phyloP scores from a whole-genome alignment of 345 rosid genomes.

The Arabidopsis arenosa region DNA sequence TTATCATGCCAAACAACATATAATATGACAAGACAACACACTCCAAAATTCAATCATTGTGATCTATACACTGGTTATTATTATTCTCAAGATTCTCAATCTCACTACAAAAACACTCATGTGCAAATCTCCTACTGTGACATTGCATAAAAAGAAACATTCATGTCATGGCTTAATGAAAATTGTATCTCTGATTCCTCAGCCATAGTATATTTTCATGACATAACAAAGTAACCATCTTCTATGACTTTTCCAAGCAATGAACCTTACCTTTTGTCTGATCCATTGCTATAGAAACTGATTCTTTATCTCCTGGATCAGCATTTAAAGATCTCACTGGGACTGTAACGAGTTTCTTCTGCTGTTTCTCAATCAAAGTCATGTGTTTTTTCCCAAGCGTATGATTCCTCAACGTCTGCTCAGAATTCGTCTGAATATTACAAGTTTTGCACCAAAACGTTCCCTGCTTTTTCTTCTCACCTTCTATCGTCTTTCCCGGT shows the following conservation, averaged over 20 bases:
- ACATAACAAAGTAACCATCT: background rate
- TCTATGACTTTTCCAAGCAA: background rate
- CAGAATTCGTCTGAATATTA: conserved; percentile 44
- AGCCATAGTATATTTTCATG: background rate
- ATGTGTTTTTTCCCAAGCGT: conserved; percentile 62
- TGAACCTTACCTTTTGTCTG: conserved; percentile 7
- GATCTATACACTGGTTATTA: background rate
- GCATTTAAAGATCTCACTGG: background rate
- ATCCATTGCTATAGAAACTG: background rate
- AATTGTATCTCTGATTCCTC: background rate
- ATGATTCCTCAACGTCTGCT: conserved; percentile 53
- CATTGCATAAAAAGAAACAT: background rate
- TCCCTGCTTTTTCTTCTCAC: conserved; percentile 27
- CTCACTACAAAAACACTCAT: background rate
- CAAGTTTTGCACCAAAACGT: conserved; percentile 65
- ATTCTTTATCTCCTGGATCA: background rate
- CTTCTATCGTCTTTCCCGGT: conserved; percentile 19
- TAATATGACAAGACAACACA: background rate
- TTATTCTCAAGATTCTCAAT: background rate
- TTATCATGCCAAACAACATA: background rate
- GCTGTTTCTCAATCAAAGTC: conserved; percentile 35
- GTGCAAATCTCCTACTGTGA: background rate
- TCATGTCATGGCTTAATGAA: background rate
- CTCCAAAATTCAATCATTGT: background rate
- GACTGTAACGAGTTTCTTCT: background rate